phyloP scores from a whole-genome alignment of 75 land plant species.

The Isoetes taiwanensis region DNA sequence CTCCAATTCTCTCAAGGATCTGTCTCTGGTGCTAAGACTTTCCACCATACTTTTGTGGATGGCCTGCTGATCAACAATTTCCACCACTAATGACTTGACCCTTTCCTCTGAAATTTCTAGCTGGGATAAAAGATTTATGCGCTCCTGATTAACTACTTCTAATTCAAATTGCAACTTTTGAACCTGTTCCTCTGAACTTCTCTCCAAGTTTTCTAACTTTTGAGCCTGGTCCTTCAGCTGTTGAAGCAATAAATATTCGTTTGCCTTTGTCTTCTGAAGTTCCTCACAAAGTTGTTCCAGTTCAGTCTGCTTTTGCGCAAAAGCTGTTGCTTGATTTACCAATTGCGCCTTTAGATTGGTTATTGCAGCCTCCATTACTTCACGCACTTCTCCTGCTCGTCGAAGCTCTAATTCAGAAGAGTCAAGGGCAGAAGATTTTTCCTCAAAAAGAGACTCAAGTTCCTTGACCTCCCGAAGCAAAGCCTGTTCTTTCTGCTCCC shows the following conservation, averaged over 20 bases:
- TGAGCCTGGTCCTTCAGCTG: constrained; percentile 5
- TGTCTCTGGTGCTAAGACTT: constrained; percentile 7
- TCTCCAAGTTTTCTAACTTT: constrained; percentile 13
- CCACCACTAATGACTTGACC: constrained; percentile 7
- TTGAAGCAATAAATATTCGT: not conserved
- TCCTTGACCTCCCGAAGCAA: constrained; percentile 5
- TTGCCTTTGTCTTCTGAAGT: constrained; percentile 9
- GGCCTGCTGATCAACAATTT: constrained; percentile 8
- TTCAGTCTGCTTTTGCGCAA: constrained; percentile 1
- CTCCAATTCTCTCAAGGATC: constrained; percentile 6
- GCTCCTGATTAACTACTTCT: constrained; percentile 2
- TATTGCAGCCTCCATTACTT: constrained; percentile 14
- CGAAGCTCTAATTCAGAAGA: constrained; percentile 10
- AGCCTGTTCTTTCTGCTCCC: not conserved
- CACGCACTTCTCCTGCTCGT: not conserved
- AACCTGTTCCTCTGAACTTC: constrained; percentile 8
- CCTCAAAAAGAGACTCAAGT: constrained; percentile 7
- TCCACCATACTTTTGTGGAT: constrained; percentile 1
- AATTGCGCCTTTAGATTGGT: constrained; percentile 11
- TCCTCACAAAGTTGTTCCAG: constrained; percentile 13
- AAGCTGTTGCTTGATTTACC: not conserved
- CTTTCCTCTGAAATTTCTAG: constrained; percentile 5
- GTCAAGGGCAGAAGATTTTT: not conserved
- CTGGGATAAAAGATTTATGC: not conserved
- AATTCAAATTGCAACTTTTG: not conserved